A percentile compares a stretch with the other conserved stretches of the same genome.
These are phyloP conservation scores for Daldinia vernicosa DNA, from an alignment of 495 filamentous ascomycete genomes.

Conservation along the genomic window DNA sequence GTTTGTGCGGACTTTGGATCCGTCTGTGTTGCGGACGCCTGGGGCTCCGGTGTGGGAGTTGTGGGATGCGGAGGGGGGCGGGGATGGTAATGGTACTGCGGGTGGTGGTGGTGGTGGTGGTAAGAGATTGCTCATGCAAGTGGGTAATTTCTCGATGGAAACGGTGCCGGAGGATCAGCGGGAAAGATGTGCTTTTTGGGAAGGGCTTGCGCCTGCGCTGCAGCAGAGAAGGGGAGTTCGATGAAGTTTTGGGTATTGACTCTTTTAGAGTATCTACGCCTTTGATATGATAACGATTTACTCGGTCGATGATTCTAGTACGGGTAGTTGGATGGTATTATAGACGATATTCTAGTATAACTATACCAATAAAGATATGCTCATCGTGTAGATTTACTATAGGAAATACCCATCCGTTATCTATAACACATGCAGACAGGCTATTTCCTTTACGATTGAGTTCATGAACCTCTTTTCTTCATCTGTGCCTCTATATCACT, in stretches of 20 bases:
- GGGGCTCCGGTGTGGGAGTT: conserved; percentile 48
- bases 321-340: background rate
- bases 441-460: background rate
- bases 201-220: conserved; percentile 50
- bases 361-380: background rate
- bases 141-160: conserved; percentile 49
- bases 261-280: background rate
- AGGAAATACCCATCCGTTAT: background rate
- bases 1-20: conserved; percentile 52
- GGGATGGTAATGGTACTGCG: background rate
- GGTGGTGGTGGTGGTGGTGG: background rate
- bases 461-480: background rate
- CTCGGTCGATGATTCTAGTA: background rate
- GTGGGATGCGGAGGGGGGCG: conserved; percentile 35
- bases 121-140: conserved; percentile 47
- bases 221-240: conserved; percentile 40
- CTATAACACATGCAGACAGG: background rate
- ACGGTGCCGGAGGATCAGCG: conserved; percentile 44
- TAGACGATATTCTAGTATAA: background rate
- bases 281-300: background rate
- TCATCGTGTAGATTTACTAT: background rate
- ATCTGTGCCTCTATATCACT: background rate
- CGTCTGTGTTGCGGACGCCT: conserved; percentile 36
- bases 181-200: conserved; percentile 62
- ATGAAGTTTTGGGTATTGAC: background rate